These are phyloP conservation scores for Alternaria sp. DNA, from an alignment of 2,329 filamentous ascomycete genomes.

Conservation along the genomic window DNA sequence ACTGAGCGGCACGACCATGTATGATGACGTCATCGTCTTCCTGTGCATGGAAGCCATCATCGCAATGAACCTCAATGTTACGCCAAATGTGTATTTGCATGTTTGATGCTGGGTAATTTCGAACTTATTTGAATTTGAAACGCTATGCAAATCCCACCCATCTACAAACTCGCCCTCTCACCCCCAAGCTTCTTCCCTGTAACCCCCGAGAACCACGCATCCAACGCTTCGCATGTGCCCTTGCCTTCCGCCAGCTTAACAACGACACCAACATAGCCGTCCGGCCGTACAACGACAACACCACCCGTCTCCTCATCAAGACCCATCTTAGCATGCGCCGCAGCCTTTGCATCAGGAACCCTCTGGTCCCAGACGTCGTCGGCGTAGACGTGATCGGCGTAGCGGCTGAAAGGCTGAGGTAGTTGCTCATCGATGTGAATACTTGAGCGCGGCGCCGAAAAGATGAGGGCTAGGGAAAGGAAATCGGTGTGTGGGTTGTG, in stretches of 20 bases:
- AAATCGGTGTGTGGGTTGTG: conserved; percentile 86
- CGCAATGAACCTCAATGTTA: not conserved
- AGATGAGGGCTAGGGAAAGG: conserved; percentile 79
- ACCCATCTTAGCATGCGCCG: conserved; percentile 88
- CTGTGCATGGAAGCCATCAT: not conserved
- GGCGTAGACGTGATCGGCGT: conserved; percentile 83
- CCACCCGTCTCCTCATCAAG: conserved; percentile 75
- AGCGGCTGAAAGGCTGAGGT: conserved; percentile 73
- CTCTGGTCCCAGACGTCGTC: conserved; percentile 79
- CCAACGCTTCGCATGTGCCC: conserved; percentile 82
- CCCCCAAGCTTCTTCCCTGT: conserved; percentile 64
- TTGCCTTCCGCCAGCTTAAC: conserved; percentile 75
- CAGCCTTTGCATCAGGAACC: conserved; percentile 71
- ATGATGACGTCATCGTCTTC: not conserved
- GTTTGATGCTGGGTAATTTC: not conserved
- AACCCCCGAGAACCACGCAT: conserved; percentile 81
- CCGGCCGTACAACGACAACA: conserved; percentile 82
- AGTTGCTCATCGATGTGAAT: conserved; percentile 76
- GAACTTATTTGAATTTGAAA: not conserved
- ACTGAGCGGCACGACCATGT: not conserved
- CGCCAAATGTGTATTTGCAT: not conserved
- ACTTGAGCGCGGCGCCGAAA: conserved; percentile 69
- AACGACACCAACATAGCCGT: conserved; percentile 84
- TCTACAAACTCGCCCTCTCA: conserved; percentile 42
- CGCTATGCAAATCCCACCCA: not conserved